Evolutionary conservation across 768 basidiomycete genomes (phyloP), one percentile per base, ranked within the genome.

Genomic region (Tricholoma sp.): DNA sequence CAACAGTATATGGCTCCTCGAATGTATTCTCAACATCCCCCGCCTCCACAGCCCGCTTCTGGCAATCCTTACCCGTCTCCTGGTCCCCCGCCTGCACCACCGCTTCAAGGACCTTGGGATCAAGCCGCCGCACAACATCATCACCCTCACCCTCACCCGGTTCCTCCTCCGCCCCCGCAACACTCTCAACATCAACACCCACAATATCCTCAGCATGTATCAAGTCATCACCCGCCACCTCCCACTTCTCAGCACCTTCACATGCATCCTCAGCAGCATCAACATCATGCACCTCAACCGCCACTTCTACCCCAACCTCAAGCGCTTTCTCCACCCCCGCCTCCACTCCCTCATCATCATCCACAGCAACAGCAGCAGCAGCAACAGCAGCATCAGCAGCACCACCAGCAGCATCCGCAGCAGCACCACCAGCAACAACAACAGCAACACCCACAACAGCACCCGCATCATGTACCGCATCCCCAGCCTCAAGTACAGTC

Each of bases 41-140:
- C 61, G 32, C 57, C 63, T 52, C 73, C 69, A 37, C 70, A 72
- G 52, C 71, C 69, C 32, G 67, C 69, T 12, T 70, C 73, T 16
- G 69, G 74, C 19, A 75, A 76, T 59, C 66, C 68, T 24, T 77
- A 77, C 57, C 73, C 79, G 8, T 80, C 77, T 45, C 73, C 76
- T 53, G 72, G 69, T 4, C 72, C 72, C 31, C 74, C 77, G 1
- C 71, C 74, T 19, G 70, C 76, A 5, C 72, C 77, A 27, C 72
- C 74, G 32, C 70, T 71, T 31, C 77, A 78, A 60, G 70, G 69
- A 6, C 67, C 72, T 24, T 78, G 77, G 77, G 68, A 71, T 14
- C 73, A 69, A 61, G 18, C 66, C 71, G 32, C 72, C 65, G 21
- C 50, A 46, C 58, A 55, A 49, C 63, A 57, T 21, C 64, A 56